Percentiles rank a stretch among this genome's conserved stretches.
These are phyloP conservation scores for Cerioporus squamosus DNA, from an alignment of 1,284 basidiomycete genomes.

Conservation along the genomic window DNA sequence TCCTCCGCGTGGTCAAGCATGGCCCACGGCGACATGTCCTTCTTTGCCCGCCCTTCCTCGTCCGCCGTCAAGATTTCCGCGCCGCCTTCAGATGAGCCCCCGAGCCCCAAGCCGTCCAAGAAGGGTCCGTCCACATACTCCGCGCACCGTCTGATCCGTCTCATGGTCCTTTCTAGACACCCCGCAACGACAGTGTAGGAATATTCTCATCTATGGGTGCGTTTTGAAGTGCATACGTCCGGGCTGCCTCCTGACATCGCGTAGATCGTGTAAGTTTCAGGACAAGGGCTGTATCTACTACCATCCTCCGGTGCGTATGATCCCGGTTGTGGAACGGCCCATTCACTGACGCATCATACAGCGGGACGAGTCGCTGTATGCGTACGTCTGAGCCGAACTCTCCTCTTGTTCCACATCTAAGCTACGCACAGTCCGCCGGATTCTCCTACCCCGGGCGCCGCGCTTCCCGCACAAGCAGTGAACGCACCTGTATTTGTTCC, in stretches of 20 bases:
- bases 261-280: constrained; percentile 82
- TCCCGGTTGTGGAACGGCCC: background rate
- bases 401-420: constrained; percentile 6
- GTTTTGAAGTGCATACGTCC: constrained; percentile 21
- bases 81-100: constrained; percentile 44
- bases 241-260: constrained; percentile 4
- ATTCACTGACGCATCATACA: constrained; percentile 18
- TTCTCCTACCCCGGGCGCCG: constrained; percentile 43
- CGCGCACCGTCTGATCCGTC: constrained; percentile 12
- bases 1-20: constrained; percentile 32
- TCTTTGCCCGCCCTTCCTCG: constrained; percentile 52
- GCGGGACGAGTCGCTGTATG: constrained; percentile 34
- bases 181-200: constrained; percentile 81
- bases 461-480: constrained; percentile 53
- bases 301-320: constrained; percentile 69
- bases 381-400: constrained; percentile 26
- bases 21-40: constrained; percentile 39
- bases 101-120: constrained; percentile 41
- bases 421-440: constrained; percentile 44
- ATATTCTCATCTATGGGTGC: constrained; percentile 88
- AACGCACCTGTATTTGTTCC: constrained; percentile 89
- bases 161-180: constrained; percentile 48
- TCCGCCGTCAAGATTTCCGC: constrained; percentile 64
- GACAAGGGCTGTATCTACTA: constrained; percentile 86
- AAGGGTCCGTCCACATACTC: constrained; percentile 41